These are phyloP conservation scores for Picea abies DNA, from an alignment of 83 land plant genomes.

Conservation along the genomic window DNA sequence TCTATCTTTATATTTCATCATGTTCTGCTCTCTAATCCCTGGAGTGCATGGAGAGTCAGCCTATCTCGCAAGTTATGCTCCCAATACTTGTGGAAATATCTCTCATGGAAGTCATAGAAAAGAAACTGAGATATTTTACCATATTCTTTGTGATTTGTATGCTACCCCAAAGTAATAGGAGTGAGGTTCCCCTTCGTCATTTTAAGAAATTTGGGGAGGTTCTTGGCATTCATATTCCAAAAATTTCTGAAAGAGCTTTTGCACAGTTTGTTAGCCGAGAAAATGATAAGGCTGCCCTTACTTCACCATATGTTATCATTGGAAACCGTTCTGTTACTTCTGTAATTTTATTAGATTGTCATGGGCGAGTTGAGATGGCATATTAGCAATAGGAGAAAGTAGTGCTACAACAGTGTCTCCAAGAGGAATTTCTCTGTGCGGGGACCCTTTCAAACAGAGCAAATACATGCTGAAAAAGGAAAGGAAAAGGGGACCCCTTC, in stretches of 20 bases:
- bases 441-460: slow-evolving; percentile 25
- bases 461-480: slow-evolving; percentile 31
- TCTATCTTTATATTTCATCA: no score
- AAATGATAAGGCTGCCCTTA: slow-evolving; percentile 84
- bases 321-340: slow-evolving; percentile 59
- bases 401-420: slow-evolving; percentile 16
- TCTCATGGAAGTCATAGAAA: slow-evolving; percentile 28
- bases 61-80: not conserved
- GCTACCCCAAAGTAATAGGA: slow-evolving; percentile 68
- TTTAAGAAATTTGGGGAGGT: slow-evolving; percentile 93
- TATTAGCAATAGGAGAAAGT: slow-evolving; percentile 38
- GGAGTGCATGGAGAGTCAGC: slow-evolving; percentile 2
- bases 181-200: slow-evolving; percentile 70
- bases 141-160: slow-evolving; percentile 86
- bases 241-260: slow-evolving; percentile 78
- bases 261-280: slow-evolving; percentile 83
- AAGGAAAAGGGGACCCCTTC: slow-evolving; percentile 30
- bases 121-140: slow-evolving; percentile 63
- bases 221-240: slow-evolving; percentile 88
- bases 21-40: slow-evolving; percentile 6
- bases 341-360: slow-evolving; percentile 67
- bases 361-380: slow-evolving; percentile 93
- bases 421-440: slow-evolving; percentile 5
- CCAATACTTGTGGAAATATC: not conserved
- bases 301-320: slow-evolving; percentile 95